Base-by-base conservation (phyloP, 306 rosid species). In the Pachyrhizus erosus region DNA sequence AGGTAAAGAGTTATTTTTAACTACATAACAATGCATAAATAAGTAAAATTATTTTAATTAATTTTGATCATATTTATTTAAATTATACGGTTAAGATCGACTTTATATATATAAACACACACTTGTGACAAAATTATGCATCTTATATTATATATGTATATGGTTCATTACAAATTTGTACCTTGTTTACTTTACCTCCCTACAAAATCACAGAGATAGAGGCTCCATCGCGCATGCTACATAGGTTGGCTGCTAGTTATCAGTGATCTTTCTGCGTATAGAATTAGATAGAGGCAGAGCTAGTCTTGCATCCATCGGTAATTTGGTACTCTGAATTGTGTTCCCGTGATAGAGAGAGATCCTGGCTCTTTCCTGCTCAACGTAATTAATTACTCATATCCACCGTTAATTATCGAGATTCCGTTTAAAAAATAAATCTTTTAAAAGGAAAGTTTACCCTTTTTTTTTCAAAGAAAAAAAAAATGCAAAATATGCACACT, bases 181-280 rank as follows among this genome's bases (percentile, higher is more conserved):
- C 78, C 15, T 64, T 29, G 42, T 49, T 54, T 39, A 68, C 86
- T 51, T 82, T 58, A 42, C 54, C 58, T 45, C 76, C 1, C 78
- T 10, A 43, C 31, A 26, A 49, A 45, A 55, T 68, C 62, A 78
- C 66, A 83, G 75, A 82, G 75, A 75, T 58, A 70, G 71, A 83
- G 82, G 84, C 82, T 76, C 80, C 82, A 79, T 79, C 80, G 62
- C 83, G 86, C 87, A 79, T 76, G 80, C 84, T 45, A 43, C 29
- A 1, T 75, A 84, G 83, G 48, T 86, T 86, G 87, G 86, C 83
- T 69, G 80, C 73, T 74, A 78, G 54, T 72, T 70, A 71, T 77
- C 75, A 75, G 61, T 84, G 34, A 84, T 79, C 76, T 71, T 58
- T 76, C 51, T 79, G 70, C 71, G 11, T 82, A 17, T 13, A 31